A percentile compares a stretch with the other conserved stretches of the same genome.
These are phyloP conservation scores for Xylaria polymorpha DNA, from an alignment of 2,329 filamentous ascomycete species.

Conservation along the genomic window DNA sequence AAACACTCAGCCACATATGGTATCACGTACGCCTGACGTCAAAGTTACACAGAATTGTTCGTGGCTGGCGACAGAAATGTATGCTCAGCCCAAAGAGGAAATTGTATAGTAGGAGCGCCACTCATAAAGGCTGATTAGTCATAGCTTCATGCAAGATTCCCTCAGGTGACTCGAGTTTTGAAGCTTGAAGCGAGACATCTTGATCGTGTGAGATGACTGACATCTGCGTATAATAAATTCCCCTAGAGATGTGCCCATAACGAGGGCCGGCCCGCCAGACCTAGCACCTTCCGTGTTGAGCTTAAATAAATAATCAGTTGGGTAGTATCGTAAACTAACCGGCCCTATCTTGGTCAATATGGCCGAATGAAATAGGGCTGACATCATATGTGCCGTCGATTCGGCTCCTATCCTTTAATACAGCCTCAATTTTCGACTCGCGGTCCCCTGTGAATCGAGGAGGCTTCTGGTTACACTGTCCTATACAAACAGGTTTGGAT, in stretches of 20 bases:
- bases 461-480: background rate
- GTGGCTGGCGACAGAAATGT: background rate
- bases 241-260: background rate
- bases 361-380: background rate
- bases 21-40: background rate
- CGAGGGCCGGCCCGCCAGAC: background rate
- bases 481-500: background rate
- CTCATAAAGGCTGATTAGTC: background rate
- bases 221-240: background rate
- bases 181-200: background rate
- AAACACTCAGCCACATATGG: background rate
- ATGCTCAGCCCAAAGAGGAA: background rate
- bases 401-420: no score
- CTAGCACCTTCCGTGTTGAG: background rate
- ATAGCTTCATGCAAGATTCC: background rate
- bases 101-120: background rate
- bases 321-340: background rate
- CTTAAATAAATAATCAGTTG: background rate
- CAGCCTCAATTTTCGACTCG: background rate
- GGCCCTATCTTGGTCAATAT: background rate
- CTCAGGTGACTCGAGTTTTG: background rate
- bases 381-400: background rate
- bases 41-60: background rate
- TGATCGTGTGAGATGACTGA: background rate
- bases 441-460: background rate